Base-by-base conservation (phyloP, 2,329 filamentous ascomycete genomes). In the Cladophialophora psammophila region DNA sequence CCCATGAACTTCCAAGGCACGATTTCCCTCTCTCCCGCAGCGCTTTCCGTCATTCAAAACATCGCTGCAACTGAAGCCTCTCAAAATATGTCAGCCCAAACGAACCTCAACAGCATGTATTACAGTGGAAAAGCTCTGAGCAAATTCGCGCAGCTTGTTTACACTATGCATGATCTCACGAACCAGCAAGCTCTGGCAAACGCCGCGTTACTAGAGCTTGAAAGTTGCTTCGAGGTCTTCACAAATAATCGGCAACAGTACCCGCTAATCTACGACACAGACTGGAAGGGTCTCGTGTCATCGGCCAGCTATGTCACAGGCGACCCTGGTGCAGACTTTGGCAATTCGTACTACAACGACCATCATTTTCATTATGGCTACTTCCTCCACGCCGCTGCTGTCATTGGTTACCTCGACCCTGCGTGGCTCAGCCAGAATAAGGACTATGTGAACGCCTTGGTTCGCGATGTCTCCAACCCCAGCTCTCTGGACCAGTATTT, bases 41-140 rank as follows among this genome's bases (percentile, higher is more conserved):
- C 88, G 0, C 87, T 89, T 71, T 76, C 83, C 2, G 80, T 82
- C 1, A 90, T 96, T 64, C 80, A 81, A 40, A 81, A 84, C 1
- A 82, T 89, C 8, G 91, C 92, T 1, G 82, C 84, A n/a, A 85
- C 83, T 20, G 95, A 99, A 77, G 81, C 96, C 0, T 85, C 87
- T 0, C 90, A 95, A 78, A 85, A 93, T 75, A 92, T 97, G 78
- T 78, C 82, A n/a, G 81, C 82, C 0, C 90, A 95, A 74, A 88
- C 88, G 5, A 87, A 95, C 70, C 82, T 92, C 40, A 87, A 94
- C 76, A 96, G 93, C 42, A 94, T 97, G 88, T 98, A 98, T 79
- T 97, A 90, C 78, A 91, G 91, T 72, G 95, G 95, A 72, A 98
- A 94, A 83, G 90, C 88, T 0, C 80, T 95, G 18, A 90, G 89